Evolutionary conservation across 2,329 filamentous ascomycete genomes (phyloP), one percentile per base, ranked within the genome.

Genomic region (Talaromyces sp.): DNA sequence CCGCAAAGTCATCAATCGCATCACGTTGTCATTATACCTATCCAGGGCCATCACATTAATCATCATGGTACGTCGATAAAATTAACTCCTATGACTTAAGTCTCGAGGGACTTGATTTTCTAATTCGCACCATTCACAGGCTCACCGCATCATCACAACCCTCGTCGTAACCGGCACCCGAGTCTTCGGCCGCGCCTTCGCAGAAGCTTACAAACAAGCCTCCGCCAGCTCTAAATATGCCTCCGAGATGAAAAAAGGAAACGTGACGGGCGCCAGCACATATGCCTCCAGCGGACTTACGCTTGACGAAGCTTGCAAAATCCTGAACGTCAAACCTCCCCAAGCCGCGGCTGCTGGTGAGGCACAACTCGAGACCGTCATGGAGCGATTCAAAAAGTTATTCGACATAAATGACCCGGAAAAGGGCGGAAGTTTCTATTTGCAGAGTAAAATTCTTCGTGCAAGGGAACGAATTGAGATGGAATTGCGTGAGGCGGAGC

Each of bases 351-450:
- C 25, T 52, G 49, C 15, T 52, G 17, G 91, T 54, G 85, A 92
- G 75, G 85, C 89, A 66, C 90, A 93, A 75, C 82, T 93, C 76
- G 91, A 93, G 72, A 85, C 90, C 69, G 88, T 97, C 63, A 89
- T 90, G 80, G 88, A 90, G 71, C 86, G 93, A 62, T 99, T 98
- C 85, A 98, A 98, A 86, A 88, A 90, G 69, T 82, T 99, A 57
- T 99, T 97, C 77, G 95, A 99, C 79, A 83, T 87, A 71, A 99
- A 99, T 81, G 91, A 99, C 69, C 94, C 95, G 11, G 85, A 96
- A 79, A 97, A 97, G 75, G 95, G 95, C 41, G 95, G 95, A 62
- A 97, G 93, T 73, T 99, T 99, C 80, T 99, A 99, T 79, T 84
- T 99, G 58, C 95, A 99, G 81, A 98, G 94, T 84, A 99, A 99